Conservation (phyloP, 257 asterid genomes). For the Echites panduratus region DNA sequence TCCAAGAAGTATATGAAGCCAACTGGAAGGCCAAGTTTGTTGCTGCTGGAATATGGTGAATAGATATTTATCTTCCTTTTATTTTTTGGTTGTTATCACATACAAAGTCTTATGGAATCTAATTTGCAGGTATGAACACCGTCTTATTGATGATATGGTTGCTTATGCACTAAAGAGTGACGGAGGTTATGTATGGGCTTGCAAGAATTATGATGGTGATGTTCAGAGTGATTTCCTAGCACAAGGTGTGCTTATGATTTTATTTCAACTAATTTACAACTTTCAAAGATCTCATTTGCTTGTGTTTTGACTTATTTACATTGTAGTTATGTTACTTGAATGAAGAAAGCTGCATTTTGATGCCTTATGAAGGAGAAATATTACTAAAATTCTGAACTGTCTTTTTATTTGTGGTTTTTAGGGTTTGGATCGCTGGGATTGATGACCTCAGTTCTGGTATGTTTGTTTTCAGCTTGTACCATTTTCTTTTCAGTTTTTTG, state of each 20-base stretch:
- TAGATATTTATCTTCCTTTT: constrained; percentile 6
- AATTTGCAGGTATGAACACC: constrained; percentile 84
- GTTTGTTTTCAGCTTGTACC: constrained; percentile 15
- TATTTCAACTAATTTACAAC: not conserved
- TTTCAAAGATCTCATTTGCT: not conserved
- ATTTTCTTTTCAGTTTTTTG: not conserved
- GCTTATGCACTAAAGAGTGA: constrained; percentile 98
- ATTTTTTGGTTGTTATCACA: not conserved
- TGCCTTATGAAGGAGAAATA: not conserved
- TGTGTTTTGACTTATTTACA: not conserved
- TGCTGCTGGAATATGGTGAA: constrained; percentile 87
- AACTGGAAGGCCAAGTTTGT: constrained; percentile 84
- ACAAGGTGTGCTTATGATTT: constrained; percentile 50
- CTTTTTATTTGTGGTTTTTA: constrained; percentile 23
- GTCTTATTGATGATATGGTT: constrained; percentile 99
- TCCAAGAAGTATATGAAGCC: constrained; percentile 88
- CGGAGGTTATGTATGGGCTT: constrained; percentile 99
- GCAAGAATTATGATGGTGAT: constrained; percentile 99
- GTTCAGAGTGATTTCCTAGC: constrained; percentile 99
- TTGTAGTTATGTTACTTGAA: not conserved
- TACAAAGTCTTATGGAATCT: not conserved
- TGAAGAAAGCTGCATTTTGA: not conserved
- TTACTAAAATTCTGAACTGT: not conserved
- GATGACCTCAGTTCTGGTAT: constrained; percentile 97
- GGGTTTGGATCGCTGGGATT: constrained; percentile 99